Evolutionary conservation across 169 alveolate species (phyloP).

Genomic region (Eimeria sp.): DNA sequence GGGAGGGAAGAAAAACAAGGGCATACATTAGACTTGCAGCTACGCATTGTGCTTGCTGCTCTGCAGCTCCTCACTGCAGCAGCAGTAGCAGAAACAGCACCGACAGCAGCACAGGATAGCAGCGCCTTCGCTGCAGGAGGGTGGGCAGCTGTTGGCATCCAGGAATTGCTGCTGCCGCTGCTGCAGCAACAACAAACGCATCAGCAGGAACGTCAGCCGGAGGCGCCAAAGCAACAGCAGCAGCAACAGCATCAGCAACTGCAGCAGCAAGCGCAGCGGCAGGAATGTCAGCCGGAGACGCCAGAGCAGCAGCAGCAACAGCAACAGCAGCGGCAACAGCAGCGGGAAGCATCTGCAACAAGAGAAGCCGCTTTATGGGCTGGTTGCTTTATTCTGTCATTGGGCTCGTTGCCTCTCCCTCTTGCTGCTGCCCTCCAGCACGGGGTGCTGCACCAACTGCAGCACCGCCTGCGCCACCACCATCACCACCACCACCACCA

Average conservation of each 20-base stretch:
- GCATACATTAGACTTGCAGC: neutral
- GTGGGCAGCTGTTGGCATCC: neutral
- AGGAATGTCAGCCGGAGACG: neutral
- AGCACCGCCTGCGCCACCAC: neutral
- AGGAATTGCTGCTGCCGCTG: slow-evolving; percentile 37
- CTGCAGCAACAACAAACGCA: neutral
- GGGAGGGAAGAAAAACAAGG: neutral
- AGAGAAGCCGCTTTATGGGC: neutral
- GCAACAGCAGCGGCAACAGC: slow-evolving; percentile 5
- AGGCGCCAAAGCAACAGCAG: neutral
- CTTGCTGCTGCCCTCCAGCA: neutral
- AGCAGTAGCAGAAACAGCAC: slow-evolving; percentile 2
- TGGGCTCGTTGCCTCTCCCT: neutral
- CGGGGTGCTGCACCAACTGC: slow-evolving; percentile 20
- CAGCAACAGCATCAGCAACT: neutral
- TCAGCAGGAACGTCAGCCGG: neutral
- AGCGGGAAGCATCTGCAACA: neutral
- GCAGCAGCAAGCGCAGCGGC: no score
- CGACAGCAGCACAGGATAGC: neutral
- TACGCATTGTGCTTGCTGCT: slow-evolving; percentile 1
- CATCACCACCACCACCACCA: slow-evolving; percentile 1
- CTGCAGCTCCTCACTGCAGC: slow-evolving; percentile 31
- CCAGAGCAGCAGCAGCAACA: no score
- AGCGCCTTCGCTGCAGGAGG: neutral
- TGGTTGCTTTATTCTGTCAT: neutral